These are phyloP conservation scores for Pseudohalonectria lignicola DNA, from an alignment of 2,329 filamentous ascomycete genomes.

Conservation along the genomic window DNA sequence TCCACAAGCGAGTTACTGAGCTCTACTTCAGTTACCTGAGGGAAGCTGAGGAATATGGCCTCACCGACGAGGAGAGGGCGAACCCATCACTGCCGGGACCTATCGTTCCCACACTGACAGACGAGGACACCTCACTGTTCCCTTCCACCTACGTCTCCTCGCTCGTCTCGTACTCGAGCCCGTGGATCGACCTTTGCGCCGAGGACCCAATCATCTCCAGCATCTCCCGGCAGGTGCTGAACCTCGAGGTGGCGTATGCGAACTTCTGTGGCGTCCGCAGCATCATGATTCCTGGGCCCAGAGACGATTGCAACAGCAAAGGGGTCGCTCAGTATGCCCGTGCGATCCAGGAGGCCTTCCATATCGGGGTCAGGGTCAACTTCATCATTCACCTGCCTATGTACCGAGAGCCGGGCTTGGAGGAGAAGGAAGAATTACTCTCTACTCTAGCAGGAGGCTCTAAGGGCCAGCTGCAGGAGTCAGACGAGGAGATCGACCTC, in stretches of 20 bases:
- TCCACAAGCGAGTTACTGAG: slow-evolving; percentile 56
- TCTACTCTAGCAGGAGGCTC: slow-evolving; percentile 24
- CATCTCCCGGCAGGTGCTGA: slow-evolving; percentile 80
- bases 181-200: slow-evolving; percentile 87
- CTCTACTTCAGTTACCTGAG: slow-evolving; percentile 47
- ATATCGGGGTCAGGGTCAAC: slow-evolving; percentile 63
- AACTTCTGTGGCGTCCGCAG: slow-evolving; percentile 87
- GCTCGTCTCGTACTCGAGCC: slow-evolving; percentile 68
- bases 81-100: slow-evolving; percentile 41
- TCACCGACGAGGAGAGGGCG: slow-evolving; percentile 23
- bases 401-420: slow-evolving; percentile 58
- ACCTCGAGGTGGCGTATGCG: slow-evolving; percentile 86
- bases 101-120: slow-evolving; percentile 58
- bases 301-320: slow-evolving; percentile 35
- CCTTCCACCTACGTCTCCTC: slow-evolving; percentile 60
- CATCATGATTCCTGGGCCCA: slow-evolving; percentile 71
- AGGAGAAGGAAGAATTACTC: slow-evolving; percentile 40
- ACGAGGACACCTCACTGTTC: slow-evolving; percentile 66
- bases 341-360: slow-evolving; percentile 69
- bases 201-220: slow-evolving; percentile 72
- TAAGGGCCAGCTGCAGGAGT: slow-evolving; percentile 13
- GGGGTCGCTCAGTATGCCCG: slow-evolving; percentile 69
- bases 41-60: slow-evolving; percentile 20
- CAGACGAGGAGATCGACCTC: slow-evolving; percentile 46
- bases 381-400: slow-evolving; percentile 76